Evolutionary conservation across 1,284 basidiomycete genomes (phyloP), one percentile per base, ranked within the genome.

Genomic region (Anthracocystis panici-leucophaei): DNA sequence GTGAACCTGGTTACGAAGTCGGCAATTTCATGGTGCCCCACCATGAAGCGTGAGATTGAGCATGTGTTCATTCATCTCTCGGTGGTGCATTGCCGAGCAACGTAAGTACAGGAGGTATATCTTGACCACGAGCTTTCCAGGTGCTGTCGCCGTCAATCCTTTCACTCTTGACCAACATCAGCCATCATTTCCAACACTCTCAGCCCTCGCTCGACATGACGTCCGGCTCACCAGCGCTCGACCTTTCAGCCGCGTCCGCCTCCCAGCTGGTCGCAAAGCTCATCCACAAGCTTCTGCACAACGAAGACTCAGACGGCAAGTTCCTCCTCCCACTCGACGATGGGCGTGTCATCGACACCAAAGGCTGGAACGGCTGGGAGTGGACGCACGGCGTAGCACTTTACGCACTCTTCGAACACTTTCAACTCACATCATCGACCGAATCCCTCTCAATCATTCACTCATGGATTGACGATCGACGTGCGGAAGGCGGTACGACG

Each of bases 291-390:
- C 67, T 75, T 1, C 60, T 75, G 52, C 89, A 89, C 75, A 90
- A 90, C 84, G 87, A 89, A 68, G 90, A 91, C 83, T 87, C 87
- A 67, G 88, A 87, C 3, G 89, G 90, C 45, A 87, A 89, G 80
- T 90, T 90, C 81, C 84, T 91, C 27, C 83, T 90, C 75, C 49
- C 75, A 25, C 86, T 90, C 33, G 86, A 86, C 21, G 90, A 90
- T 80, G 90, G 90, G 0, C 87, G 89, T 12, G 82, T 90, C 23
- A 90, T 91, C 63, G 90, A 91, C 75, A 91, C 90, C 1, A 91
- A 91, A 77, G 89, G 89, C 5, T 91, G 90, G 90, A 87, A 88
- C 52, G 88, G 89, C 60, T 91, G 90, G 90, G 90, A 91, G 86
- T 91, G 90, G 90, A 90, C 90, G 7, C 90, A 90, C 78, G 90